These are phyloP conservation scores for Leccinum uliginosum DNA, from an alignment of 768 basidiomycete genomes.

Conservation along the genomic window DNA sequence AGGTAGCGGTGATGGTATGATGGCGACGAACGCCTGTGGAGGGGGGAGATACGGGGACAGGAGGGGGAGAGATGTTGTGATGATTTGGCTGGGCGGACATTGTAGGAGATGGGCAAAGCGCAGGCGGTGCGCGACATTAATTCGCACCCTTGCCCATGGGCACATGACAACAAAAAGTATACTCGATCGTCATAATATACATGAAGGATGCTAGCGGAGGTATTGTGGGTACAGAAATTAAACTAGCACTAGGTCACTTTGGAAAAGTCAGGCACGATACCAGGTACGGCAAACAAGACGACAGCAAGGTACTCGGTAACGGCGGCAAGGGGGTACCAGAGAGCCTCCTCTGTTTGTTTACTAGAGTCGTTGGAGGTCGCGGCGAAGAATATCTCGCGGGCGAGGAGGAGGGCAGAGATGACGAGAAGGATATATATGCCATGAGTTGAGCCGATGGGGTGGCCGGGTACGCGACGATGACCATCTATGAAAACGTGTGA, in stretches of 20 bases:
- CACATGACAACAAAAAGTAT: constrained; percentile 13
- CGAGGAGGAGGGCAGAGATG: constrained; percentile 24
- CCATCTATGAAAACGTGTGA: constrained; percentile 3
- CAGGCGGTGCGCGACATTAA: not conserved
- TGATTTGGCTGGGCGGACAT: constrained; percentile 37
- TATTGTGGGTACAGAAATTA: constrained; percentile 1
- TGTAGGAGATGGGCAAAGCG: constrained; percentile 1
- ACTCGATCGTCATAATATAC: not conserved
- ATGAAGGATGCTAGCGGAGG: not conserved
- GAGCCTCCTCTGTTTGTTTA: constrained; percentile 23
- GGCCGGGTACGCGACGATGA: not conserved
- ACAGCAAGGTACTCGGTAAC: constrained; percentile 31
- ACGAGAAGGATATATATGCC: constrained; percentile 21
- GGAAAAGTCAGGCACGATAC: constrained; percentile 27
- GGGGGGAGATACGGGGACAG: constrained; percentile 34
- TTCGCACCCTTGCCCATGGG: constrained; percentile 25
- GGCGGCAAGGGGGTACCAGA: constrained; percentile 33
- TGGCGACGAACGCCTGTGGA: constrained; percentile 65
- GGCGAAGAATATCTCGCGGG: constrained; percentile 29
- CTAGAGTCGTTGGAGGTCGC: constrained; percentile 15
- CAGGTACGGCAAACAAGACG: constrained; percentile 24
- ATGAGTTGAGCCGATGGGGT: constrained; percentile 14
- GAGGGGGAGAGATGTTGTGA: constrained; percentile 40
- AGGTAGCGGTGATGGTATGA: constrained; percentile 77
- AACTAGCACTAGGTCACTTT: not conserved